Conservation (phyloP, 305 asterid species). For the Ilex paraguariensis region DNA sequence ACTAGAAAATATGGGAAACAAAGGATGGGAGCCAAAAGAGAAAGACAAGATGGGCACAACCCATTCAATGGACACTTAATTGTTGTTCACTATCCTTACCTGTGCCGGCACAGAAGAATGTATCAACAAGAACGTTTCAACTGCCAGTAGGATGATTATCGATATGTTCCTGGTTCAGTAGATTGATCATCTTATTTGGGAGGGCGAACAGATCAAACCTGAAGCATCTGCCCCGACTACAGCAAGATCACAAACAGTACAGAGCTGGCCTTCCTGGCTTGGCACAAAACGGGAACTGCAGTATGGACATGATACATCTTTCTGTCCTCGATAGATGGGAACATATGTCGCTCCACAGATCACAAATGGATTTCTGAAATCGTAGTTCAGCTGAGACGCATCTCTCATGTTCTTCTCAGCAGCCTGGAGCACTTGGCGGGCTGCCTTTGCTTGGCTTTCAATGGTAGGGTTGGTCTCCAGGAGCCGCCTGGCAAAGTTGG, state of each 20-base stretch:
- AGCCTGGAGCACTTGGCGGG: conserved; percentile 77
- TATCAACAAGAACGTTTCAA: no score
- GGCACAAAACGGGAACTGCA: conserved; percentile 69
- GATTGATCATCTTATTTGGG: conserved; percentile 53
- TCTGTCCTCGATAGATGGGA: conserved; percentile 88
- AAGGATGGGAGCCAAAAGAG: no score
- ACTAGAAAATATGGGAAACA: no score
- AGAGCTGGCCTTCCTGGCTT: conserved; percentile 65
- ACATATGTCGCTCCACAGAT: conserved; percentile 85
- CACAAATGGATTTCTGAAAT: conserved; percentile 89
- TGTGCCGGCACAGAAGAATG: no score
- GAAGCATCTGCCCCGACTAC: conserved; percentile 85
- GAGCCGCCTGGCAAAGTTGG: conserved; percentile 76
- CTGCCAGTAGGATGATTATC: no score
- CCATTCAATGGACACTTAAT: no score
- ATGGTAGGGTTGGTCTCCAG: conserved; percentile 73
- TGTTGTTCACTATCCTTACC: no score
- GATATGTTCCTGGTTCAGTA: no score
- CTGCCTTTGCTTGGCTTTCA: conserved; percentile 55
- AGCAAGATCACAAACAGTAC: conserved; percentile 80
- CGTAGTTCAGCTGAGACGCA: conserved; percentile 66
- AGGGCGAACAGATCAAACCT: conserved; percentile 80
- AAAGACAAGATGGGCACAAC: no score
- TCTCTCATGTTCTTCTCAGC: conserved; percentile 83
- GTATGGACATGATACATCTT: conserved; percentile 74